Evolutionary conservation across 208 protist species (phyloP).

Genomic region (Endotrypanum monterogeii): DNA sequence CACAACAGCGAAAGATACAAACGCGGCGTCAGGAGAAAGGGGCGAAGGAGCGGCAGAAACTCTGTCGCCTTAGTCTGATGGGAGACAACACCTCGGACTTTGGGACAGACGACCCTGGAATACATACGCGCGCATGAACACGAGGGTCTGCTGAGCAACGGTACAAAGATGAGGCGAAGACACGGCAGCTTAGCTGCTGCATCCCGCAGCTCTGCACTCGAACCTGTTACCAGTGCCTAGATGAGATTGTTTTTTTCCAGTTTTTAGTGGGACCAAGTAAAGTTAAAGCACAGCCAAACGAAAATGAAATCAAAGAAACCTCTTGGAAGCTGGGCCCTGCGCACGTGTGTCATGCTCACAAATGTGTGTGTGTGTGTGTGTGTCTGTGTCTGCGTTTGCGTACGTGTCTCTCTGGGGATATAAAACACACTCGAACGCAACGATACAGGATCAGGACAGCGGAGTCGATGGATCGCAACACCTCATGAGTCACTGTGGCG

Average conservation of each 20-base stretch:
- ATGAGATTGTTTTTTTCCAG: conserved; percentile 1
- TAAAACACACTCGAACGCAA: neutral
- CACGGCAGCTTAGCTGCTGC: neutral
- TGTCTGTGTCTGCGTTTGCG: neutral
- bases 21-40: neutral
- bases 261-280: neutral
- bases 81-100: neutral
- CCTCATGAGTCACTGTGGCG: neutral
- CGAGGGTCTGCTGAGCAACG: neutral
- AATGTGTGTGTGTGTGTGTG: no score
- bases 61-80: neutral
- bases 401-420: neutral
- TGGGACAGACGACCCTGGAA: neutral
- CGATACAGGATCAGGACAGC: neutral
- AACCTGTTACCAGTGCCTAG: conserved; percentile 7
- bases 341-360: no score
- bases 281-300: neutral
- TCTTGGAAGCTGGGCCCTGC: neutral
- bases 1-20: neutral
- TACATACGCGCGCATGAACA: neutral
- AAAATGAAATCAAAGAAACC: conserved; percentile 13
- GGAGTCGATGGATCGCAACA: neutral
- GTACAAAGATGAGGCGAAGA: neutral
- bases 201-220: neutral
- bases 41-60: no score